A percentile compares a stretch with the other conserved stretches of the same genome.
Conservation (phyloP, 495 filamentous ascomycete genomes). For the Tuber umbilicatum region DNA sequence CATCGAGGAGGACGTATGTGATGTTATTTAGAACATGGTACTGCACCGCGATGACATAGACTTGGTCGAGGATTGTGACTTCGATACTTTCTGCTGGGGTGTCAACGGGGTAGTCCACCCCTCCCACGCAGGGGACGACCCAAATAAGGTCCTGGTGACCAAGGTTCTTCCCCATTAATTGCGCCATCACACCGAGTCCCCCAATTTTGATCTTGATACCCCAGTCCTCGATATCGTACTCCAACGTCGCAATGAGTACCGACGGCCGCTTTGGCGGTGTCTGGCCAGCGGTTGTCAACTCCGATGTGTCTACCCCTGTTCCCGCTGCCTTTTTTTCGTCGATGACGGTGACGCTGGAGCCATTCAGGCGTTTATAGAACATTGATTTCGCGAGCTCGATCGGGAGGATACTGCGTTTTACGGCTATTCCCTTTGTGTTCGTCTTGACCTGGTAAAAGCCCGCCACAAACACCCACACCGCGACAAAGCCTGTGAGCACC, state of each 20-base stretch:
- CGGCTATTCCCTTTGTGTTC: conserved; percentile 56
- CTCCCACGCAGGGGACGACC: conserved; percentile 71
- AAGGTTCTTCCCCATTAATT: conserved; percentile 65
- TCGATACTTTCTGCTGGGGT: conserved; percentile 55
- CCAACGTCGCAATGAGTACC: conserved; percentile 64
- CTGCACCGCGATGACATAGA: conserved; percentile 59
- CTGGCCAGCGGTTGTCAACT: conserved; percentile 12
- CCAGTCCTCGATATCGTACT: conserved; percentile 69
- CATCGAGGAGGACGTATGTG: conserved; percentile 65
- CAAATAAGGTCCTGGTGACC: conserved; percentile 63
- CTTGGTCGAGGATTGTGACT: conserved; percentile 59
- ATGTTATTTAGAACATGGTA: conserved; percentile 62
- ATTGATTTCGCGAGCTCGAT: conserved; percentile 44
- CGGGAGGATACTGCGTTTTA: conserved; percentile 35
- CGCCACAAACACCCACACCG: conserved; percentile 56
- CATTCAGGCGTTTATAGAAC: conserved; percentile 4
- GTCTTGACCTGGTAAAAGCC: conserved; percentile 67
- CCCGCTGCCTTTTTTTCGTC: conserved; percentile 22
- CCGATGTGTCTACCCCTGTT: conserved; percentile 20
- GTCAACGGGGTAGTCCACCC: conserved; percentile 59
- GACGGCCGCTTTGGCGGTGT: conserved; percentile 46
- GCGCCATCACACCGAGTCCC: conserved; percentile 63
- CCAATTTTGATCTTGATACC: conserved; percentile 68
- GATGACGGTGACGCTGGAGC: conserved; percentile 4
- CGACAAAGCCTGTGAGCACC: conserved; percentile 47